Evolutionary conservation across 257 asterid species (phyloP), one percentile per base, ranked within the genome.

Genomic region (Ilex asprella): DNA sequence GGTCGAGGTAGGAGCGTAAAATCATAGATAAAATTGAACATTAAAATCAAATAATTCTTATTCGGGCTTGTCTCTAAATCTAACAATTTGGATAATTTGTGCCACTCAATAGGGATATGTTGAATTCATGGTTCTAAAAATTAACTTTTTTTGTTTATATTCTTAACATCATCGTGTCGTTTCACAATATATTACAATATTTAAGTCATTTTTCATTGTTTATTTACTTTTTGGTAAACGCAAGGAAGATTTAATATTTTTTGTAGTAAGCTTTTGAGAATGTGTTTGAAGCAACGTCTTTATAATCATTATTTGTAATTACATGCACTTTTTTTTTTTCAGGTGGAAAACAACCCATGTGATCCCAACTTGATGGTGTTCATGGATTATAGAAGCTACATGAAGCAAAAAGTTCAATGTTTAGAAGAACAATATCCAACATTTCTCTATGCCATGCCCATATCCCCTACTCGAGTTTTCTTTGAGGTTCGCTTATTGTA

Each of bases 261-360:
- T 12, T 44, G 9, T 44, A 44, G 11, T 44, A 7, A 1, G 13
- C 1, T 7, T 7, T 12, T 44, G 0, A 44, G 13, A 7, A 44
- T 44, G 0, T 44, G 50, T 44, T 12, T 44, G 10, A 49, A 49
- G 14, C 54, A 1, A 11, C 54, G 3, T 11, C 10, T 49, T 49
- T 63, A 27, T 51, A 49, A 21, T 54, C 54, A 31, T 16, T 14
- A 16, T 56, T 62, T 27, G 30, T 30, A 59, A 50, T 53, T 54
- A 61, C 58, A 39, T 3, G 7, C 27, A 29, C 31, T 60, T 46
- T 39, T 39, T 46, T 32, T 27, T 41, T 8, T 29, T 65, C 39
- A 92, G 99, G 96, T 92, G 70, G 97, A 93, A 73, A 89, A 87
- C 86, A 89, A 85, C 79, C 99, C 99, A 9, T 93, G 75, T 16